Evolutionary conservation across 2,329 filamentous ascomycete genomes (phyloP), one percentile per base, ranked within the genome.

Genomic region (Elsinoe perseae): DNA sequence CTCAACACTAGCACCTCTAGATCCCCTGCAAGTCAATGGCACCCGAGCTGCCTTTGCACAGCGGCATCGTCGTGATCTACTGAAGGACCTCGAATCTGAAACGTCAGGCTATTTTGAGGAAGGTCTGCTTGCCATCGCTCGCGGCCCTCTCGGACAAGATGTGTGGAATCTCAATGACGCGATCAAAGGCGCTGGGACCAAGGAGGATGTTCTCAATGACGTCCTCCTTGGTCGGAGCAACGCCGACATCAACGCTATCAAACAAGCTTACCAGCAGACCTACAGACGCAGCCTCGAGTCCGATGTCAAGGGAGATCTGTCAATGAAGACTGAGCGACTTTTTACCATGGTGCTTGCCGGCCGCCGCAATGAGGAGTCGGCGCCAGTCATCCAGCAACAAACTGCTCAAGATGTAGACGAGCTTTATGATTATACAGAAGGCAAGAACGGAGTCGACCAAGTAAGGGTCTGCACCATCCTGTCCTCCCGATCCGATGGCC

Each of bases 221-320:
- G 80, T 95, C 4, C 78, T 97, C 1, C 80, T 96, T 3, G 80
- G 84, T 7, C 82, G 92, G 32, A 87, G 84, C 32, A 97, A 97
- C 65, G 89, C 90, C 30, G 92, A 97, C 64, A 76, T 98, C 36
- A 79, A 82, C 55, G 89, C 88, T 36, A 96, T 98, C 76, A 95
- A 95, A 73, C 71, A 76, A 46, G 80, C 83, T 16, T 97, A 95
- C 69, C 79, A 84, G 43, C 79, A 79, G 14, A 81, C 79, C 0
- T 90, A 85, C 74, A 75, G 76, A 34, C 79, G 79, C 18, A 77
- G 79, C 14, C 79, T 97, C 1, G 85, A 91, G 64, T 73, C 76
- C 10, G 86, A 87, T 56, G 81, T 97, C 61, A 83, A 82, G 61
- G 81, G 79, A 18, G 92, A 97, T 63, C 75, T 97, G 18, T 92